Base-by-base conservation (phyloP, 1,284 basidiomycete genomes). In the Apiotrichum gamsii region DNA sequence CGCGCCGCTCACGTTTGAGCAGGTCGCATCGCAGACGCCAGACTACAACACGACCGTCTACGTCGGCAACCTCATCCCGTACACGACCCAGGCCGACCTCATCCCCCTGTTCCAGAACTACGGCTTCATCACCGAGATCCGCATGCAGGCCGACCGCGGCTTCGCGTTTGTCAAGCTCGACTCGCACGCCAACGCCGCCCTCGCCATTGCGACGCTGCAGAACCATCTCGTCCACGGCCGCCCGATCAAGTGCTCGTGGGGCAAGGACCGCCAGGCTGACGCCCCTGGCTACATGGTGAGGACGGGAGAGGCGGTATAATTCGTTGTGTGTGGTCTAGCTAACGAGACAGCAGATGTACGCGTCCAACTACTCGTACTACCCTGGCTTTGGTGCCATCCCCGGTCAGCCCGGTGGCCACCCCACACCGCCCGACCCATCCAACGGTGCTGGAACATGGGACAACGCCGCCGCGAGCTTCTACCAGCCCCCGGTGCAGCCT, bases 161-260 rank as follows among this genome's bases (percentile, higher is more conserved):
- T 97, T 97, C 70, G 94, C 94, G 0, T 98, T 98, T 67, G 90
- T 97, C 69, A 97, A 96, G 75, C 80, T 97, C 48, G 93, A 96
- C 73, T 90, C 89, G 37, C 94, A 97, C 70, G 90, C 95, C 70
- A 90, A 95, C 66, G 94, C 94, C 43, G 91, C 94, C 11, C 85
- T 90, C 82, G 94, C 94, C 23, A 97, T 98, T 64, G 85, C 91
- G 54, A 87, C 94, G 65, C 77, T 97, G 45, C 89, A 93, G 71
- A 91, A 93, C 45, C 86, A 90, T 72, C 86, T 90, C 77, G 86
- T 97, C 24, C 94, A 97, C 62, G 93, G 93, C 41, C 77, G 94
- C 35, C 90, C 90, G 13, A 87, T 97, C 77, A 94, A 95, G 73
- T 94, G 90, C 72, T 90, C 89, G 58, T 98, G 94, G 94, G 94